phyloP scores from a whole-genome alignment of 148 eudicot species.

The Rhododendron ferrugineum region DNA sequence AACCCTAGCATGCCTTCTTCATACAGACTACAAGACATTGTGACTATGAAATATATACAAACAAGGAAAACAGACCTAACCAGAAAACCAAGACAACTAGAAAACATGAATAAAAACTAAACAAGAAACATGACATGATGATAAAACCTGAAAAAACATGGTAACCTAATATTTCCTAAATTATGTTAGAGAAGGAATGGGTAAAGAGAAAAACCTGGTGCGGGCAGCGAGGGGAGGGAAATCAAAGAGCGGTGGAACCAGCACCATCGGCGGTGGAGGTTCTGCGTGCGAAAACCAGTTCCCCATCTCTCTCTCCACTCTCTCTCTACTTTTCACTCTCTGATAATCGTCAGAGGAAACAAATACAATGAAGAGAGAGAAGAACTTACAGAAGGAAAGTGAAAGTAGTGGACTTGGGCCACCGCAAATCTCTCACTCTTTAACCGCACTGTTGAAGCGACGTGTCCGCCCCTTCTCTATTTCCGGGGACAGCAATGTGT shows the following conservation, averaged over 20 bases:
- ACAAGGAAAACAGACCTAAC: too few relatives aligned
- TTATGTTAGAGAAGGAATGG: neutral
- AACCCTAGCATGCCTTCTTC: too few relatives aligned
- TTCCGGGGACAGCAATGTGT: neutral
- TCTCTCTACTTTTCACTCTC: neutral
- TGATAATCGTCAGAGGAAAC: neutral
- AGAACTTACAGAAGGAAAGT: neutral
- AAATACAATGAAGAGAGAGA: neutral
- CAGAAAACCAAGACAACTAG: too few relatives aligned
- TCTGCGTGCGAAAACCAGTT: slow-evolving; percentile 37
- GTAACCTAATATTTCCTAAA: too few relatives aligned
- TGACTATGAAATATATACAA: too few relatives aligned
- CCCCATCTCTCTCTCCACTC: slow-evolving; percentile 42
- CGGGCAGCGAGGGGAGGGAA: slow-evolving; percentile 94
- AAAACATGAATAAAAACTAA: too few relatives aligned
- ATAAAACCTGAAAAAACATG: too few relatives aligned
- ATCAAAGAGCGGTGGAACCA: slow-evolving; percentile 95
- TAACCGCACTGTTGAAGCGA: neutral
- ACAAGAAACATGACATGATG: too few relatives aligned
- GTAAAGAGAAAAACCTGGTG: slow-evolving; percentile 44
- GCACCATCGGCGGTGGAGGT: slow-evolving; percentile 79
- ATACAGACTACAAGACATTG: too few relatives aligned
- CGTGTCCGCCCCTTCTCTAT: neutral
- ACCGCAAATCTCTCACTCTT: neutral
- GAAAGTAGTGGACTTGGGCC: neutral